Conservation (phyloP, 768 basidiomycete species). For the Leccinum variicolor region DNA sequence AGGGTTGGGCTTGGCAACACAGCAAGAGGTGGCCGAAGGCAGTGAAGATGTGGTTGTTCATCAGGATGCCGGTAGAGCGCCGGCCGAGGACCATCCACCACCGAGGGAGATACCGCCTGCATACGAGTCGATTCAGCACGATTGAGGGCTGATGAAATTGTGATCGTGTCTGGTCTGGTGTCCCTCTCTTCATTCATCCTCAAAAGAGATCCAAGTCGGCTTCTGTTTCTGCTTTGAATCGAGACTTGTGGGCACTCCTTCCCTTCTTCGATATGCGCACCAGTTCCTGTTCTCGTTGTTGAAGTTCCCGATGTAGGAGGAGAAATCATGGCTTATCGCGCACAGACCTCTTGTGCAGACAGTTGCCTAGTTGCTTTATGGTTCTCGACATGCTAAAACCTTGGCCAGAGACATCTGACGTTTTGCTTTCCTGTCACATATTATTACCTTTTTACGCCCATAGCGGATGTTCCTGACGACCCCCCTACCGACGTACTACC, state of each 20-base stretch:
- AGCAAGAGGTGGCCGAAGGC: conserved; percentile 19
- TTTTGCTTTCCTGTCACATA: conserved; percentile 2
- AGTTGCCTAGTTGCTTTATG: neutral
- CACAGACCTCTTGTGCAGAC: neutral
- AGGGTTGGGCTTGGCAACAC: conserved; percentile 20
- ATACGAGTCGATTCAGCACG: conserved; percentile 26
- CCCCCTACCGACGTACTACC: conserved; percentile 1
- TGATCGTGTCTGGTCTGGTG: neutral
- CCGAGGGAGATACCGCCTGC: conserved; percentile 29
- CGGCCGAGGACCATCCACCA: conserved; percentile 11
- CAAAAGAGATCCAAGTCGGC: neutral
- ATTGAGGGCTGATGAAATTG: conserved; percentile 2
- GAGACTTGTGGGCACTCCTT: neutral
- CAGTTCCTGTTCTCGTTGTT: neutral
- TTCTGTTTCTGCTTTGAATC: neutral
- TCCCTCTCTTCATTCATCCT: neutral
- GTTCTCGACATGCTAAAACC: neutral
- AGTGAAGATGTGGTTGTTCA: conserved; percentile 25
- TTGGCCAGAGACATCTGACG: neutral
- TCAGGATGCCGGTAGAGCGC: conserved; percentile 26
- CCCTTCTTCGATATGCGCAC: neutral
- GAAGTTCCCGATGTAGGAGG: neutral
- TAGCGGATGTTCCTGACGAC: neutral
- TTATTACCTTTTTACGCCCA: neutral
- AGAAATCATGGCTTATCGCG: conserved; percentile 1